These are phyloP conservation scores for Fusarium incarnatum DNA, from an alignment of 2,329 filamentous ascomycete species.

Conservation along the genomic window DNA sequence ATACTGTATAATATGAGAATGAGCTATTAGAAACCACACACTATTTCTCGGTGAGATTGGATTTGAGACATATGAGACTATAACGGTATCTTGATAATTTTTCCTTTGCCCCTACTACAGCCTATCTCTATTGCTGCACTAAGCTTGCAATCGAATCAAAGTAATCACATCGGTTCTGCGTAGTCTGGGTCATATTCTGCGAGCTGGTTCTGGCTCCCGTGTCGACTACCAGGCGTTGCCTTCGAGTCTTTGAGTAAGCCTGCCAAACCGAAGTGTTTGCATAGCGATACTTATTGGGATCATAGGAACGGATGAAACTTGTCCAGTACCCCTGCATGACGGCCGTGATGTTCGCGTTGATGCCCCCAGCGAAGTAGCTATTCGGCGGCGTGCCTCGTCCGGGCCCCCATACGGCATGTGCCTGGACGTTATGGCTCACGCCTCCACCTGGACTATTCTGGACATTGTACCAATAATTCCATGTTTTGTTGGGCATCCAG, in stretches of 20 bases:
- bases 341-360: slow-evolving; percentile 68
- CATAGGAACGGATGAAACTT: slow-evolving; percentile 73
- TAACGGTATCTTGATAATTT: background rate
- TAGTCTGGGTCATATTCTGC: slow-evolving; percentile 47
- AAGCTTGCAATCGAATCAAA: slow-evolving; percentile 24
- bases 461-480: slow-evolving; percentile 78
- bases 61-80: background rate
- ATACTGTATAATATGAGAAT: background rate
- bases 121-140: slow-evolving; percentile 21
- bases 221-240: slow-evolving; percentile 55
- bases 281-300: slow-evolving; percentile 68
- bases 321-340: slow-evolving; percentile 78
- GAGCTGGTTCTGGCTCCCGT: slow-evolving; percentile 54
- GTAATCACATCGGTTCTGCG: slow-evolving; percentile 43
- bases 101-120: background rate
- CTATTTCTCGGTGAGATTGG: background rate
- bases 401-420: slow-evolving; percentile 74
- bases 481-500: slow-evolving; percentile 58
- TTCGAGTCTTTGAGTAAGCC: slow-evolving; percentile 48
- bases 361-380: slow-evolving; percentile 61
- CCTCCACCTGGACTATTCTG: slow-evolving; percentile 63
- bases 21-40: background rate
- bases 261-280: slow-evolving; percentile 54
- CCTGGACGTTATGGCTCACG: slow-evolving; percentile 72
- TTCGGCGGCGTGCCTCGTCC: slow-evolving; percentile 63